Conservation (phyloP, 768 basidiomycete genomes). For the Termitomyces sp. region DNA sequence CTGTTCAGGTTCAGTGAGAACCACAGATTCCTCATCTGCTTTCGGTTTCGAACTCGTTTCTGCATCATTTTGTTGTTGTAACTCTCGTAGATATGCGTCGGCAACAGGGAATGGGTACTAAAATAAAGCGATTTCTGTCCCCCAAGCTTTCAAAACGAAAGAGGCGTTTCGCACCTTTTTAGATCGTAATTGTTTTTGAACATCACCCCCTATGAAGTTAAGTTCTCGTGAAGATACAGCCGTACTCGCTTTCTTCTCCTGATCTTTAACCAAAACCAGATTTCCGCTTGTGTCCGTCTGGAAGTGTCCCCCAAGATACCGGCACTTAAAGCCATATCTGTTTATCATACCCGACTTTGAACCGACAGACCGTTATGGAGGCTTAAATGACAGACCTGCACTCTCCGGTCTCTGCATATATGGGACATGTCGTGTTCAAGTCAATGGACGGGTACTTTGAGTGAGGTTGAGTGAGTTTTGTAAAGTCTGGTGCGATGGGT, state of each 20-base stretch:
- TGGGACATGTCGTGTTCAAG: slow-evolving; percentile 52
- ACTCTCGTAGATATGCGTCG: slow-evolving; percentile 53
- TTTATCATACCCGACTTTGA: neutral
- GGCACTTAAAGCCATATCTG: slow-evolving; percentile 82
- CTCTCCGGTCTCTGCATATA: slow-evolving; percentile 62
- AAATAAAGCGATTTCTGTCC: neutral
- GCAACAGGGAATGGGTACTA: slow-evolving; percentile 67
- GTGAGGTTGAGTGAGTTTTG: slow-evolving; percentile 23
- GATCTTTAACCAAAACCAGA: slow-evolving; percentile 44
- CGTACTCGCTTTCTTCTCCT: slow-evolving; percentile 48
- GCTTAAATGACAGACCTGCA: slow-evolving; percentile 44
- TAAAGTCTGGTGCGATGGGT: slow-evolving; percentile 43
- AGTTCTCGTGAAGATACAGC: slow-evolving; percentile 53
- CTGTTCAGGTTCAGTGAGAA: slow-evolving; percentile 37
- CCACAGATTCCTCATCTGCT: slow-evolving; percentile 18
- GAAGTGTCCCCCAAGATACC: slow-evolving; percentile 81
- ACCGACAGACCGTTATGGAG: neutral
- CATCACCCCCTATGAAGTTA: slow-evolving; percentile 59
- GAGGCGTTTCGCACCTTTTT: slow-evolving; percentile 49
- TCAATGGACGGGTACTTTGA: slow-evolving; percentile 38
- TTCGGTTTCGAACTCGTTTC: slow-evolving; percentile 19
- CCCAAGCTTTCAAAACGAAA: neutral
- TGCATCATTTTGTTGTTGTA: slow-evolving; percentile 33
- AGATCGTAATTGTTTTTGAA: slow-evolving; percentile 56
- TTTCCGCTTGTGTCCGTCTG: slow-evolving; percentile 38